These are phyloP conservation scores for Wickerhamiella azyma DNA, from an alignment of 805 yeast species.

Conservation along the genomic window DNA sequence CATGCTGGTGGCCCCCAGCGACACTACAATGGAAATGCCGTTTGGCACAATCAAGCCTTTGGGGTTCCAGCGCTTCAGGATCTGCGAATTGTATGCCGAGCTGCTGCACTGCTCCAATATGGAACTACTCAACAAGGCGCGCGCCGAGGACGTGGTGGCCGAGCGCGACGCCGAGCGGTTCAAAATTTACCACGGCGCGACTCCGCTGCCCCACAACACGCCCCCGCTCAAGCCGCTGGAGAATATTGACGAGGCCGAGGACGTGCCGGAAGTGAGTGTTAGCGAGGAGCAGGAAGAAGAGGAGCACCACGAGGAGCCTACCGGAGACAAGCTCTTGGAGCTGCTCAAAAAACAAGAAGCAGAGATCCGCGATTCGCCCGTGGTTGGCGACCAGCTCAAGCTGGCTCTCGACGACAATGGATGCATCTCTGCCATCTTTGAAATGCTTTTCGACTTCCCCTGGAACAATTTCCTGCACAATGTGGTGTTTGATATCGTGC, in stretches of 20 bases:
- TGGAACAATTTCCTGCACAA: slow-evolving; percentile 97
- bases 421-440: slow-evolving; percentile 51
- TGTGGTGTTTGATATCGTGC: slow-evolving; percentile 91
- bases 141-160: slow-evolving; percentile 51
- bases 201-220: neutral
- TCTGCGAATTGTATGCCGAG: slow-evolving; percentile 88
- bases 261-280: slow-evolving; percentile 12
- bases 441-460: slow-evolving; percentile 70
- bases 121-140: slow-evolving; percentile 71
- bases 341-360: slow-evolving; percentile 17
- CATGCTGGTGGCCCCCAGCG: slow-evolving; percentile 35
- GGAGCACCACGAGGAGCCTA: slow-evolving; percentile 7
- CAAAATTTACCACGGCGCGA: neutral
- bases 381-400: slow-evolving; percentile 79
- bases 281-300: slow-evolving; percentile 15
- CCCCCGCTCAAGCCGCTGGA: neutral
- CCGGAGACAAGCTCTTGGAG: slow-evolving; percentile 13
- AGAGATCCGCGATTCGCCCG: slow-evolving; percentile 40
- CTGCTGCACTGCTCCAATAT: slow-evolving; percentile 93
- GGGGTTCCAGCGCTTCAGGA: slow-evolving; percentile 82
- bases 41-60: slow-evolving; percentile 57
- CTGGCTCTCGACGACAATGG: slow-evolving; percentile 65
- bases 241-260: slow-evolving; percentile 9
- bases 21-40: slow-evolving; percentile 39
- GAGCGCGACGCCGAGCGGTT: slow-evolving; percentile 57